phyloP scores from a whole-genome alignment of 2,329 filamentous ascomycete genomes.

The Fusarium sublunatum region DNA sequence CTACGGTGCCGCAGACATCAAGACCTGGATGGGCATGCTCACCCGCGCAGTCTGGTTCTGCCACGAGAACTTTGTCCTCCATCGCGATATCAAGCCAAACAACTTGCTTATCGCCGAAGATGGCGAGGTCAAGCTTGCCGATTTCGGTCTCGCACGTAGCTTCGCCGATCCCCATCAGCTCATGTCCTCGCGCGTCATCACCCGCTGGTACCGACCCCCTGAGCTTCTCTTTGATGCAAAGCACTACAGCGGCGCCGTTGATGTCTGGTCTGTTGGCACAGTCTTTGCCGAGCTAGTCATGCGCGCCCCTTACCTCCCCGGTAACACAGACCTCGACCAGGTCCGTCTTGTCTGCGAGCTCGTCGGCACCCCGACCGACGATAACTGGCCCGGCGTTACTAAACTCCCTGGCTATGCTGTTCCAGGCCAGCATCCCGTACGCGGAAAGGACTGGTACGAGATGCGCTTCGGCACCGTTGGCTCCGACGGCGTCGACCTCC shows the following conservation, averaged over 20 bases:
- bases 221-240: constrained; percentile 92
- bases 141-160: constrained; percentile 92
- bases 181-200: constrained; percentile 97
- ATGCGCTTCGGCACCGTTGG: constrained; percentile 83
- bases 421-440: constrained; percentile 70
- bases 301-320: constrained; percentile 84
- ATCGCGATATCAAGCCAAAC: constrained; percentile 99
- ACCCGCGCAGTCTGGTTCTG: constrained; percentile 93
- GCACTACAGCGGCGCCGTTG: constrained; percentile 90
- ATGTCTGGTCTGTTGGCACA: constrained; percentile 92
- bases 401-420: constrained; percentile 84
- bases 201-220: constrained; percentile 93
- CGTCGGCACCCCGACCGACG: constrained; percentile 90
- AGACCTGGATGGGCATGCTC: constrained; percentile 99
- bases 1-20: constrained; percentile 91
- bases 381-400: constrained; percentile 93
- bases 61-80: constrained; percentile 91
- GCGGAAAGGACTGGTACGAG: constrained; percentile 78
- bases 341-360: constrained; percentile 84
- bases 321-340: constrained; percentile 87
- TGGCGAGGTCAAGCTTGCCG: constrained; percentile 93
- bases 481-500: constrained; percentile 83
- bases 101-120: constrained; percentile 94
- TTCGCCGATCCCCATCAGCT: constrained; percentile 88
- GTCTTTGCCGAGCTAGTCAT: constrained; percentile 93